Base-by-base conservation (phyloP, 2,329 filamentous ascomycete genomes). In the Colletotrichum sp. region DNA sequence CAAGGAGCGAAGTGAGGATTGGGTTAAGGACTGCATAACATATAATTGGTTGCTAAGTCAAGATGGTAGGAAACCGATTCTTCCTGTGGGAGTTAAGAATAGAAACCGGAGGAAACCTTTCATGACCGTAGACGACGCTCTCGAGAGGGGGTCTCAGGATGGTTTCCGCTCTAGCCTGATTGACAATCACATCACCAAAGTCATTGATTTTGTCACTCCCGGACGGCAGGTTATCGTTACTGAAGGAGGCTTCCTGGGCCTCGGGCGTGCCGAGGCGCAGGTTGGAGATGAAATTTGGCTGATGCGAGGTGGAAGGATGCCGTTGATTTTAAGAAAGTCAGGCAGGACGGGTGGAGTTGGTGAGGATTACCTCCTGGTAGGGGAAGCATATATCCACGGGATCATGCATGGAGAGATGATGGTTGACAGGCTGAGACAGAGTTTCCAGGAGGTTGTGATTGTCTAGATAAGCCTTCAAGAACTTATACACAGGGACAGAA, bases 251-350 rank as follows among this genome's bases (percentile, higher is more conserved):
- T 49, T 55, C 8, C 11, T 74, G 2, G 73, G 70, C 5, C 59
- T 73, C 6, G 73, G 57, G 6, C 64, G 70, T 7, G 44, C 57
- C 1, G 59, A 59, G 4, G 12, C 59, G 3, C n/a, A 49, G 32
- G 4, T 39, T 4, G 57, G 22, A 8, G 70, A 76, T 25, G 70
- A 76, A 13, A 13, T 76, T 16, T 76, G 74, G 74, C 32, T 76
- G 8, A 16, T 69, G 6, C 32, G 52, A 22, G 74, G 73, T 22
- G 65, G 64, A 2, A 62, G 70, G 11, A 73, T 69, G 63, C 73
- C 73, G 16, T 29, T 74, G n/a, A 3, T 76, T 9, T 30, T 76
- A 16, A 36, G 67, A 61, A 44, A 19, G 16, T 25, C 5, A 22
- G 44, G 32, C 36, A 55, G 4, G 16, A 15, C 5, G 8, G 25